Evolutionary conservation across 1,284 basidiomycete genomes (phyloP), one percentile per base, ranked within the genome.

Genomic region (Ganoderma multipileum): DNA sequence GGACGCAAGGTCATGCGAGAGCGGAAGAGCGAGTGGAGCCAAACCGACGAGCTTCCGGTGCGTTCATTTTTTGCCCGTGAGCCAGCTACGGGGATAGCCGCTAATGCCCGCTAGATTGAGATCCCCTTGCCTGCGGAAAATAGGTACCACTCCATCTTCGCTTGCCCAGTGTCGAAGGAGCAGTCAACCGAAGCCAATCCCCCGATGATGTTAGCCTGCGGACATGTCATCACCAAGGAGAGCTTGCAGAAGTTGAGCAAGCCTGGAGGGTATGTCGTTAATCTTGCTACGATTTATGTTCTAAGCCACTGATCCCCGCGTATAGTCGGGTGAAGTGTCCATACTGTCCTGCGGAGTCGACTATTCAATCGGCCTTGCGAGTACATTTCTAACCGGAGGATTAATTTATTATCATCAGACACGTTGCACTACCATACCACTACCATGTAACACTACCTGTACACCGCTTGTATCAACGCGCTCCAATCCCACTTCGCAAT

Each of bases 91-190:
- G 47, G 36, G 23, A 14, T 59, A 44, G 14, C 44, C 7, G 55
- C 36, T n/a, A 54, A 54, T 23, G 2, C 26, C 9, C 12, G 41
- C 8, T 72, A 98, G 96, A 95, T 99, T 78, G 97, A 98, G 82
- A 95, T 99, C 73, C 95, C 95, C 0, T 80, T 99, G 14, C 90
- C 94, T 0, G 83, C 91, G 1, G 91, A 94, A 74, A 92, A 96
- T 75, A 86, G 95, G 38, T 99, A 97, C 81, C 98, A 99, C 79
- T 98, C 96, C 1, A 94, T 98, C 68, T 99, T 99, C 79, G 92
- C 96, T 54, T 99, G 98, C 80, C 96, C 98, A 0, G 97, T 99
- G 38, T 97, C 95, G 18, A 99, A 99, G 81, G 97, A 99, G 77
- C 96, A 98, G 80, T 91, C 95, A 16, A 97, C 95, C 1, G 93